Conservation (phyloP, 2,329 filamentous ascomycete species). For the Dothistroma septosporum region DNA sequence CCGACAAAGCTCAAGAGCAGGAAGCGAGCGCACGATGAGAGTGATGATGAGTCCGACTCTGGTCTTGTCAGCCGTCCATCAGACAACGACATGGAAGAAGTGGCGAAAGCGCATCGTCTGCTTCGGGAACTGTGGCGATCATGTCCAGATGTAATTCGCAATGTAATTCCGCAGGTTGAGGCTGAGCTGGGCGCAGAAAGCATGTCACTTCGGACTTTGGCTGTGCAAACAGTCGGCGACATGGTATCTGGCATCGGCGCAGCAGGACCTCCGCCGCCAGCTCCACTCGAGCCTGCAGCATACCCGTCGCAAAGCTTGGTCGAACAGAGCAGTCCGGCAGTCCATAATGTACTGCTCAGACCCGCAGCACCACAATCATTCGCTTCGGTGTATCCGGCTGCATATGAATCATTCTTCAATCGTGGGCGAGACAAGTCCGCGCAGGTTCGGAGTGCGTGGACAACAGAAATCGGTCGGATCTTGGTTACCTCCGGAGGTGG, state of each 20-base stretch:
- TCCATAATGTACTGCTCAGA: conserved; percentile 63
- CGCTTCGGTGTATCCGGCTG: conserved; percentile 69
- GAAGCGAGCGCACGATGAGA: conserved; percentile 39
- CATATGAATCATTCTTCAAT: conserved; percentile 80
- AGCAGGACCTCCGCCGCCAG: conserved; percentile 72
- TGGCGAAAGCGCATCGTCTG: conserved; percentile 82
- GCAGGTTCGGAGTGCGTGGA: conserved; percentile 80
- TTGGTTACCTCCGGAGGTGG: conserved; percentile 86
- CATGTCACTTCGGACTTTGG: conserved; percentile 75
- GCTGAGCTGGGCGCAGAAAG: conserved; percentile 89
- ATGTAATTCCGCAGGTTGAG: conserved; percentile 90
- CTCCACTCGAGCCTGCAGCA: conserved; percentile 70
- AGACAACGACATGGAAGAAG: conserved; percentile 79
- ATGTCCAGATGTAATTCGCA: conserved; percentile 79
- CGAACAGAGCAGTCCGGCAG: conserved; percentile 40
- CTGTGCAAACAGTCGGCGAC: conserved; percentile 90
- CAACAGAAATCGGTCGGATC: conserved; percentile 76
- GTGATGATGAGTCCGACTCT: conserved; percentile 40
- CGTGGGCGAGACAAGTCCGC: conserved; percentile 82
- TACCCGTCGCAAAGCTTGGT: conserved; percentile 68
- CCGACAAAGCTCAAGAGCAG: conserved; percentile 49
- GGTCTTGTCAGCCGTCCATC: conserved; percentile 51
- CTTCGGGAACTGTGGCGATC: conserved; percentile 92
- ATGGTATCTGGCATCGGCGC: conserved; percentile 92
- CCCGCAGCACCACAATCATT: conserved; percentile 88